Conservation (phyloP, 495 filamentous ascomycete species). For the Penicillium taxi region DNA sequence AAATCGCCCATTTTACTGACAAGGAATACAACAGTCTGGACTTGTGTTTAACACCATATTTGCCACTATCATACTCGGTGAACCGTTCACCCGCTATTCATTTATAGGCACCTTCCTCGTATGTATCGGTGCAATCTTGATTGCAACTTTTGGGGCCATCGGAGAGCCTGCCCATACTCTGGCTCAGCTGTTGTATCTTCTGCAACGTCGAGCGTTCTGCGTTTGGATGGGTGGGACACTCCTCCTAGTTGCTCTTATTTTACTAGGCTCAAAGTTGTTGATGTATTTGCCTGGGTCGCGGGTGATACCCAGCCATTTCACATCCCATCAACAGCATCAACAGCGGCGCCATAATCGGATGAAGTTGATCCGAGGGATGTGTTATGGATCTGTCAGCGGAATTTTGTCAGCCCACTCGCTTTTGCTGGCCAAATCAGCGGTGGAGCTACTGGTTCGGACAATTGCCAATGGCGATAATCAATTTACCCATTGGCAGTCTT, state of each 20-base stretch:
- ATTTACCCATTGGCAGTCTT: conserved; percentile 95
- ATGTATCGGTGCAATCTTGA: conserved; percentile 74
- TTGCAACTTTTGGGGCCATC: conserved; percentile 90
- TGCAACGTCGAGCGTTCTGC: conserved; percentile 70
- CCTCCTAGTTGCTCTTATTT: conserved; percentile 60
- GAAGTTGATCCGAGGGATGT: conserved; percentile 78
- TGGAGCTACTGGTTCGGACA: conserved; percentile 92
- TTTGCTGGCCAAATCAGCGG: conserved; percentile 90
- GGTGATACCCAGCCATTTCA: conserved; percentile 31
- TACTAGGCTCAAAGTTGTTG: conserved; percentile 49
- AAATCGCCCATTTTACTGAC: not conserved
- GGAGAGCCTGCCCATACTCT: conserved; percentile 90
- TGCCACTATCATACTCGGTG: conserved; percentile 84
- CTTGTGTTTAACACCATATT: conserved; percentile 98
- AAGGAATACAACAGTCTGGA: conserved; percentile 49
- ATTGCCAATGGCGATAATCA: conserved; percentile 82
- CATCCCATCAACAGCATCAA: conserved; percentile 26
- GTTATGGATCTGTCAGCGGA: conserved; percentile 83
- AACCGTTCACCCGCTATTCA: conserved; percentile 90
- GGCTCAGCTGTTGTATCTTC: conserved; percentile 67
- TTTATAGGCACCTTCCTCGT: conserved; percentile 84
- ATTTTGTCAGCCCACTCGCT: conserved; percentile 90
- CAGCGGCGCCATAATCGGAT: conserved; percentile 51
- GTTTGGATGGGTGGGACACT: conserved; percentile 80
- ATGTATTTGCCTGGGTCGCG: conserved; percentile 39